Evolutionary conservation across 2,329 filamentous ascomycete genomes (phyloP).

Genomic region (Penicillium nordicum): DNA sequence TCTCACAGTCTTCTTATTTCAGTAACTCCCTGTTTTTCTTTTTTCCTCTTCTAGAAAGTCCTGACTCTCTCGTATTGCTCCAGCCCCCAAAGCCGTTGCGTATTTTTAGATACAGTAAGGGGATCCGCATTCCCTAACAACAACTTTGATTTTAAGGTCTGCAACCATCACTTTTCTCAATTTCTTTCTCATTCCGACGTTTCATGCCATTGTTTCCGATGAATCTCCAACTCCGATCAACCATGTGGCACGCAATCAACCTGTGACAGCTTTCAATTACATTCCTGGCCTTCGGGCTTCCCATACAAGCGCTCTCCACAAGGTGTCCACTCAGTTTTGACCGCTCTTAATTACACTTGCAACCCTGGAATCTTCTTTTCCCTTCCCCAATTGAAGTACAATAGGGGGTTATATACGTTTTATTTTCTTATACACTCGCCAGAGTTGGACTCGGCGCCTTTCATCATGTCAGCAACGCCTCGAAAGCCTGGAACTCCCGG

Average conservation of each 20-base stretch:
- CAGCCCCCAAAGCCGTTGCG: constrained; percentile 16
- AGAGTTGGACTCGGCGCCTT: constrained; percentile 16
- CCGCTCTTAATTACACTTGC: constrained; percentile 21
- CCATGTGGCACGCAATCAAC: constrained; percentile 25
- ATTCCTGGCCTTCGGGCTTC: constrained; percentile 9
- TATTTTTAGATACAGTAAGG: constrained; percentile 28
- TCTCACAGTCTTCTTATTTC: not conserved
- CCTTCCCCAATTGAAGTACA: not conserved
- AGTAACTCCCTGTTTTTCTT: not conserved
- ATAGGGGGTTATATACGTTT: constrained; percentile 2
- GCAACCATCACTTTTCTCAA: constrained; percentile 15
- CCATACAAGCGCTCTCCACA: constrained; percentile 22
- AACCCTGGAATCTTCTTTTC: constrained; percentile 10
- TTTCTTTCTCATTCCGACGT: constrained; percentile 18
- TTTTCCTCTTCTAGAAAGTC: not conserved
- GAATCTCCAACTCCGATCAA: constrained; percentile 15
- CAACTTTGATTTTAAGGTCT: constrained; percentile 10
- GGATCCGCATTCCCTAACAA: constrained; percentile 24
- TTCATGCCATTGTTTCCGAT: constrained; percentile 16
- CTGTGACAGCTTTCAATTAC: constrained; percentile 21
- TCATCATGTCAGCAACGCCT: constrained; percentile 43
- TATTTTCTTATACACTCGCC: constrained; percentile 12
- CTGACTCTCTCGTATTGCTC: constrained; percentile 8
- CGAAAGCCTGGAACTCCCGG: constrained; percentile 42
- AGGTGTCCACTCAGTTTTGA: constrained; percentile 25